A percentile compares a stretch with the other conserved stretches of the same genome.
Conservation (phyloP, 2,329 filamentous ascomycete genomes). For the Tetracladium maxilliforme region DNA sequence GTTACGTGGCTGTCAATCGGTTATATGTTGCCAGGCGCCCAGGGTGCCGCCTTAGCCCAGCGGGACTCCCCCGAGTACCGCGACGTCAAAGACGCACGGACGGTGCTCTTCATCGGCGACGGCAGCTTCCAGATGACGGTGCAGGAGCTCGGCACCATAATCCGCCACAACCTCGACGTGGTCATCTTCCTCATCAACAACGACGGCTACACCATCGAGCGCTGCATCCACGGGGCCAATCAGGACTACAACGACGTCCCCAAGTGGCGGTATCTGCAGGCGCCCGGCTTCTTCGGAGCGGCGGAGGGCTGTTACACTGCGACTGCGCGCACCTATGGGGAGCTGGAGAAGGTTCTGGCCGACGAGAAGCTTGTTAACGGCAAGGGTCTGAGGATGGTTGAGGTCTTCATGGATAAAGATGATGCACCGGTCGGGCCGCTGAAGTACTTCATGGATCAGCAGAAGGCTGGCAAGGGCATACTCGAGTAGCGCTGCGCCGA, state of each 20-base stretch:
- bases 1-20: conserved; percentile 46
- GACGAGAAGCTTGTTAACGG: conserved; percentile 19
- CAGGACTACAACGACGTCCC: conserved; percentile 38
- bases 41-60: conserved; percentile 39
- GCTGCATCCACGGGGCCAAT: conserved; percentile 37
- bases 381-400: conserved; percentile 22
- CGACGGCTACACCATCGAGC: conserved; percentile 42
- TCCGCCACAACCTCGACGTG: conserved; percentile 33
- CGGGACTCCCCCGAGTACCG: conserved; percentile 26
- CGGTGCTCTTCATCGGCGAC: conserved; percentile 45
- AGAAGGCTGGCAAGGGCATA: too few relatives aligned
- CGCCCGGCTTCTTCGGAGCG: conserved; percentile 31
- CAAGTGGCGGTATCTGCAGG: conserved; percentile 34
- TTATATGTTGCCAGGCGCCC: conserved; percentile 41
- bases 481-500: too few relatives aligned
- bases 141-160: conserved; percentile 51
- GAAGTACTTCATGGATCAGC: too few relatives aligned
- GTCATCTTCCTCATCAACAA: conserved; percentile 41
- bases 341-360: conserved; percentile 23
- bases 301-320: conserved; percentile 21
- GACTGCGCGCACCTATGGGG: conserved; percentile 19
- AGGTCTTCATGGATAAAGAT: conserved; percentile 20
- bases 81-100: conserved; percentile 17
- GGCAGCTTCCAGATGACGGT: conserved; percentile 52
- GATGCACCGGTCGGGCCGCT: too few relatives aligned